These are phyloP conservation scores for Sungouiella thailandica DNA, from an alignment of 805 yeast species.

Conservation along the genomic window DNA sequence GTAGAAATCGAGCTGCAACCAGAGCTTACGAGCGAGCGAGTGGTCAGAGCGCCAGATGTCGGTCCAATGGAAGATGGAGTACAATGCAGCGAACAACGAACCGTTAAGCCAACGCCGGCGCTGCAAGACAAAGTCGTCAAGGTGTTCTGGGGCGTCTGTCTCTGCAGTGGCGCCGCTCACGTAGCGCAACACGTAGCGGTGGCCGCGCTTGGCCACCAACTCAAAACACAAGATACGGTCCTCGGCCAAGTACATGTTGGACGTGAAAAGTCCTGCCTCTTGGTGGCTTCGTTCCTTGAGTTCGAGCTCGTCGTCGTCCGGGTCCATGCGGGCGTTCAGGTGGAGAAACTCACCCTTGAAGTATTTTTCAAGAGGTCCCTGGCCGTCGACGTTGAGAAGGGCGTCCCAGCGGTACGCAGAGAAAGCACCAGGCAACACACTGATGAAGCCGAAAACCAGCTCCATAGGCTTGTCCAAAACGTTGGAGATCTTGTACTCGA, in stretches of 20 bases:
- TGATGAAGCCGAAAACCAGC: constrained; percentile 87
- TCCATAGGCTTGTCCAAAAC: constrained; percentile 95
- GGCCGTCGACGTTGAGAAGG: constrained; percentile 63
- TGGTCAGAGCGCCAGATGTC: constrained; percentile 90
- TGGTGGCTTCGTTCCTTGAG: constrained; percentile 28
- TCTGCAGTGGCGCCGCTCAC: constrained; percentile 93
- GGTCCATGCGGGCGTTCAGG: constrained; percentile 45
- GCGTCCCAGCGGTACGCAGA: constrained; percentile 90
- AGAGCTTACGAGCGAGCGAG: constrained; percentile 69
- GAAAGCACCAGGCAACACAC: constrained; percentile 95
- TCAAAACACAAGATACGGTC: constrained; percentile 97
- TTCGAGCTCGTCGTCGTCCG: constrained; percentile 33
- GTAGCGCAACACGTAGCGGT: constrained; percentile 86
- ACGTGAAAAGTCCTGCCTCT: constrained; percentile 73
- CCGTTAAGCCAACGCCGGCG: constrained; percentile 99
- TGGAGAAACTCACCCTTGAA: constrained; percentile 87
- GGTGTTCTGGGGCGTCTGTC: constrained; percentile 93
- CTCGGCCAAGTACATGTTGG: constrained; percentile 96
- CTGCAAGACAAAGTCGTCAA: constrained; percentile 92
- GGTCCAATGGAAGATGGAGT: constrained; percentile 78
- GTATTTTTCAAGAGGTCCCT: constrained; percentile 82
- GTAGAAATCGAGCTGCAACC: constrained; percentile 80
- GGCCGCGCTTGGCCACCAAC: constrained; percentile 76
- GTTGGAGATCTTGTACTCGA: constrained; percentile 94
- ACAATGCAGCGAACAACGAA: constrained; percentile 93